Evolutionary conservation across 2,329 filamentous ascomycete species (phyloP).

Genomic region (Pyricularia sp.): DNA sequence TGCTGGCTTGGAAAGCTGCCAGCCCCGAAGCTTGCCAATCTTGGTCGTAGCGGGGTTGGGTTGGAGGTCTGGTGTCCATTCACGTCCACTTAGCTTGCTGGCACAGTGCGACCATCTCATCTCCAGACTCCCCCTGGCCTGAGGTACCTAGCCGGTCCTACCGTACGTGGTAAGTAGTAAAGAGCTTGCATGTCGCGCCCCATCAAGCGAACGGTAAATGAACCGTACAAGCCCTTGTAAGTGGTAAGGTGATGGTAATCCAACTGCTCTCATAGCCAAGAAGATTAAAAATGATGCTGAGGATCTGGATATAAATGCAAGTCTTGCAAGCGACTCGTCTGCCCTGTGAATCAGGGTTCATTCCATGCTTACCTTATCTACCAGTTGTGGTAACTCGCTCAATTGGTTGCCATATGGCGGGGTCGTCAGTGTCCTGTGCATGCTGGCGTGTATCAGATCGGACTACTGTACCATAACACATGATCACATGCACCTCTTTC

Average conservation of each 20-base stretch:
- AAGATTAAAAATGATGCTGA: too few species aligned
- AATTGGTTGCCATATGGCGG: background rate
- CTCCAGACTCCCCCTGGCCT: too few species aligned
- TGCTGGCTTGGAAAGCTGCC: background rate
- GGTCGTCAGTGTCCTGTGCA: background rate
- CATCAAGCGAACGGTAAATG: background rate
- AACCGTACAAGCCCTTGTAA: background rate
- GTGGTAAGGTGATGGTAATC: background rate
- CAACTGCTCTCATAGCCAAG: too few species aligned
- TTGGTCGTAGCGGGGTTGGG: background rate
- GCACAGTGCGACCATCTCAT: background rate
- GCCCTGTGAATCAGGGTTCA: background rate
- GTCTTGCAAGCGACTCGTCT: background rate
- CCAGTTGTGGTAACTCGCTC: background rate
- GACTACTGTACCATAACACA: background rate
- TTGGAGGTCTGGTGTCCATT: background rate
- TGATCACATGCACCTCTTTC: background rate
- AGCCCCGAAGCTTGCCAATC: background rate
- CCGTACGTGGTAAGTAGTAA: background rate
- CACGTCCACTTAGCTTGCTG: background rate
- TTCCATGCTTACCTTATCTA: background rate
- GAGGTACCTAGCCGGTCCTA: background rate
- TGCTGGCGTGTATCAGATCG: background rate
- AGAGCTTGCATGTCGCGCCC: background rate
- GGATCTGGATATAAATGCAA: background rate